phyloP scores from a whole-genome alignment of 1,139 yeast species.

The Pichia norvegensis region DNA sequence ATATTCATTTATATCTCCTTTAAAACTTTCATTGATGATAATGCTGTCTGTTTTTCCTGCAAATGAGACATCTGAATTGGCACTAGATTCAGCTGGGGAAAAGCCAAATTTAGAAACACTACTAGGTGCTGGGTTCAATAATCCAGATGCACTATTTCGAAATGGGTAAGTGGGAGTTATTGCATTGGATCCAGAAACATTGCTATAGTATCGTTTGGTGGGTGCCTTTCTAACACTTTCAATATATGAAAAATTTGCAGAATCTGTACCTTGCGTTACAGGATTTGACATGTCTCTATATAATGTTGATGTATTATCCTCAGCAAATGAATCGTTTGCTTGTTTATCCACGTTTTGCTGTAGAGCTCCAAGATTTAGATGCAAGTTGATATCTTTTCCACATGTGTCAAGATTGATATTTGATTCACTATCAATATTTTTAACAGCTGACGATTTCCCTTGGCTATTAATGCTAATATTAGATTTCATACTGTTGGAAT shows the following conservation, averaged over 20 bases:
- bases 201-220: background rate
- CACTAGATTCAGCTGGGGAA: constrained; percentile 8
- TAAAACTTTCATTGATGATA: constrained; percentile 5
- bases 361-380: background rate
- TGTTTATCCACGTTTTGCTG: background rate
- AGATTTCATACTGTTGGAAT: background rate
- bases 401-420: background rate
- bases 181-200: background rate
- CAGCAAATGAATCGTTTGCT: background rate
- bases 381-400: background rate
- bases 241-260: constrained; percentile 6
- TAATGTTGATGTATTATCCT: background rate
- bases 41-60: constrained; percentile 10
- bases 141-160: background rate
- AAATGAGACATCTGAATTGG: constrained; percentile 9
- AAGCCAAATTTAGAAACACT: background rate
- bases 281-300: background rate
- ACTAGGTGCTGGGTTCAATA: background rate
- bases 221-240: constrained; percentile 13
- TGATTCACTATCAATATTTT: no score
- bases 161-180: constrained; percentile 3
- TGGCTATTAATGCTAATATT: no score
- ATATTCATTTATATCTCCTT: constrained; percentile 18
- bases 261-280: constrained; percentile 7
- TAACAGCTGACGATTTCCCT: no score